These are phyloP conservation scores for Fusarium solani-melongenae DNA, from an alignment of 2,329 filamentous ascomycete genomes.

Conservation along the genomic window DNA sequence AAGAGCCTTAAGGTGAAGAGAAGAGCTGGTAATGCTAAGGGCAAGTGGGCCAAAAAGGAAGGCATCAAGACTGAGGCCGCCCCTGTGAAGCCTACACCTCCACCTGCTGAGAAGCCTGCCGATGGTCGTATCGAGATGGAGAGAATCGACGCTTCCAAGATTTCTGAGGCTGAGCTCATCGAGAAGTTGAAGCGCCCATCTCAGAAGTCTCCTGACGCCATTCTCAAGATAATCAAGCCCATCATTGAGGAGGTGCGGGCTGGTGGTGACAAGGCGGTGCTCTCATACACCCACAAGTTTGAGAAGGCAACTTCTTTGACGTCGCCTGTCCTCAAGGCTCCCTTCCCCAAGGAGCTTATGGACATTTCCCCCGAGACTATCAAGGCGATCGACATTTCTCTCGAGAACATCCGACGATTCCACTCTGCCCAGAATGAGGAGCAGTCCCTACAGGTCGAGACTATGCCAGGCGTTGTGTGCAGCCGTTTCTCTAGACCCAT, in stretches of 20 bases:
- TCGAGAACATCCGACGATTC: slow-evolving; percentile 94
- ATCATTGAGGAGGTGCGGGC: slow-evolving; percentile 90
- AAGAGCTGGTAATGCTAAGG: slow-evolving; percentile 93
- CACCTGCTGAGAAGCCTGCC: slow-evolving; percentile 48
- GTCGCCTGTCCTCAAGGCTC: slow-evolving; percentile 88
- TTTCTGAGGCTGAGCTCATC: slow-evolving; percentile 72
- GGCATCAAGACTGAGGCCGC: slow-evolving; percentile 65
- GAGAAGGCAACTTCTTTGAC: slow-evolving; percentile 93
- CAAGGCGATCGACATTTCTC: slow-evolving; percentile 92
- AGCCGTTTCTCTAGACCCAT: slow-evolving; percentile 93
- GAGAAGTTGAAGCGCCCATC: slow-evolving; percentile 87
- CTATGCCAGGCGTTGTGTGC: slow-evolving; percentile 97
- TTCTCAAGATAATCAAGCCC: slow-evolving; percentile 88
- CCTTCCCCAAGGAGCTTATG: slow-evolving; percentile 89
- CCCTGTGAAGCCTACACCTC: slow-evolving; percentile 47
- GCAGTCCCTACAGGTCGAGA: slow-evolving; percentile 86
- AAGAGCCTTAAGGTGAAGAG: slow-evolving; percentile 97
- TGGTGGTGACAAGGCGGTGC: slow-evolving; percentile 86
- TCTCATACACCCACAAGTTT: slow-evolving; percentile 97
- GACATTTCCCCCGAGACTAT: slow-evolving; percentile 84
- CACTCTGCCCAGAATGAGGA: slow-evolving; percentile 91
- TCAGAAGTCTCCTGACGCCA: slow-evolving; percentile 93
- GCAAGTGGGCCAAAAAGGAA: slow-evolving; percentile 88
- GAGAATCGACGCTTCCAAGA: slow-evolving; percentile 76
- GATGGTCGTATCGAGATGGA: slow-evolving; percentile 81